These are phyloP conservation scores for Aspergillus sp. DNA, from an alignment of 2,329 filamentous ascomycete species.

Conservation along the genomic window DNA sequence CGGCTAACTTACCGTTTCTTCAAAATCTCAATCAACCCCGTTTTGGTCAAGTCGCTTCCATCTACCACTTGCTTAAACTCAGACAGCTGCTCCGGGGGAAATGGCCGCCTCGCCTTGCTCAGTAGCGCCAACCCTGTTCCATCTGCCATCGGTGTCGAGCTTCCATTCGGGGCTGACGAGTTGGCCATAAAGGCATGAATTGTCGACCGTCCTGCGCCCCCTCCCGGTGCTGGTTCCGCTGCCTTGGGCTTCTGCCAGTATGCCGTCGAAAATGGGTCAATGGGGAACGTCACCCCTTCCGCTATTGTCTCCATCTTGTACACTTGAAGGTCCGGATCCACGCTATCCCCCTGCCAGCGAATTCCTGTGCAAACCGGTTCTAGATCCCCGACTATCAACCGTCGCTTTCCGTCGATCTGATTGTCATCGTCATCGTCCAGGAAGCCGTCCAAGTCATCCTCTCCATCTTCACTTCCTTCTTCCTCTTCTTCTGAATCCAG, in stretches of 20 bases:
- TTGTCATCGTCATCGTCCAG: constrained; percentile 79
- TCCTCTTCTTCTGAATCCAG: constrained; percentile 62
- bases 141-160: constrained; percentile 4
- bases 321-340: constrained; percentile 47
- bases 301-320: constrained; percentile 73
- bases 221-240: constrained; percentile 7
- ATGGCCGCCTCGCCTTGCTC: constrained; percentile 34
- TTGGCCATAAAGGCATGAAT: constrained; percentile 19
- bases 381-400: constrained; percentile 61
- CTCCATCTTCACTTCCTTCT: constrained; percentile 58
- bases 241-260: constrained; percentile 62
- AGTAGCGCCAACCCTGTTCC: constrained; percentile 3
- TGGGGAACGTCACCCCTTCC: constrained; percentile 51
- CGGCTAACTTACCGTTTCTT: constrained; percentile 55
- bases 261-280: constrained; percentile 76
- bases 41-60: constrained; percentile 67
- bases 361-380: constrained; percentile 75
- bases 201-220: constrained; percentile 11
- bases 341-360: constrained; percentile 66
- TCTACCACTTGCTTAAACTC: constrained; percentile 68
- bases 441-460: constrained; percentile 84
- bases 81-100: constrained; percentile 57
- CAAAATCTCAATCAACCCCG: constrained; percentile 68
- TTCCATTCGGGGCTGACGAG: not conserved
- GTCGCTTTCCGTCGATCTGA: constrained; percentile 50